Base-by-base conservation (phyloP, 2,329 filamentous ascomycete genomes). In the Pseudodiploospora longispora region DNA sequence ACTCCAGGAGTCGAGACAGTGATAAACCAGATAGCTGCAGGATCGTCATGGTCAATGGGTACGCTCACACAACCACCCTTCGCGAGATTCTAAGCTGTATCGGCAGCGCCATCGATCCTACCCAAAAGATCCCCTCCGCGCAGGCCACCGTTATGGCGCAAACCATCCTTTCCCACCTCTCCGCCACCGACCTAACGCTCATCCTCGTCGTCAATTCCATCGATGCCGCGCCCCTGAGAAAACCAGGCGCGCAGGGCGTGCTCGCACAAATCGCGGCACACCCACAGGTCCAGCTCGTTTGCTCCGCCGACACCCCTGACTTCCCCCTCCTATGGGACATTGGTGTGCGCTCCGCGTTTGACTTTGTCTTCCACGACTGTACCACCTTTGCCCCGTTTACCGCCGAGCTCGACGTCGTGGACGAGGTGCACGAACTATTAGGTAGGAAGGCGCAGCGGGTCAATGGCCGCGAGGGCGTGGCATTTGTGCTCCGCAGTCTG, bases 241-340 rank as follows among this genome's bases (percentile, higher is more conserved):
- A 83, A 49, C 68, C 80, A 1, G 69, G 74, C 6, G 72, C 76
- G 3, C 91, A 95, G 58, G 68, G 82, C 2, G 71, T 89, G 38
- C 75, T 98, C 32, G 80, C 89, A 5, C 79, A 82, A 30, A 75
- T 98, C 10, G 85, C 87, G 8, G 72, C 84, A 0, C 85, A 91
- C 55, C 79, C 83, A 1, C 74, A 73, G 34, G 74, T 97, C 49
- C 78, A 75, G 42, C 70, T 97, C 28, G 64, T 94, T 30, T 86
- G 84, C 54, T 94, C 89, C 1, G 85, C 84, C 44, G 91, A 97
- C 65, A 89, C 87, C 6, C 88, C 90, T 6, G 87, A 86, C 55
- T 95, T 95, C 58, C 71, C 87, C 1, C 67, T 96, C 1, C 75
- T 97, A 41, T 98, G 91, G 90, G 89, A 96, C 64, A 83, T 87